Evolutionary conservation across 1,284 basidiomycete genomes (phyloP).

Genomic region (Xerocomus amazonicus): DNA sequence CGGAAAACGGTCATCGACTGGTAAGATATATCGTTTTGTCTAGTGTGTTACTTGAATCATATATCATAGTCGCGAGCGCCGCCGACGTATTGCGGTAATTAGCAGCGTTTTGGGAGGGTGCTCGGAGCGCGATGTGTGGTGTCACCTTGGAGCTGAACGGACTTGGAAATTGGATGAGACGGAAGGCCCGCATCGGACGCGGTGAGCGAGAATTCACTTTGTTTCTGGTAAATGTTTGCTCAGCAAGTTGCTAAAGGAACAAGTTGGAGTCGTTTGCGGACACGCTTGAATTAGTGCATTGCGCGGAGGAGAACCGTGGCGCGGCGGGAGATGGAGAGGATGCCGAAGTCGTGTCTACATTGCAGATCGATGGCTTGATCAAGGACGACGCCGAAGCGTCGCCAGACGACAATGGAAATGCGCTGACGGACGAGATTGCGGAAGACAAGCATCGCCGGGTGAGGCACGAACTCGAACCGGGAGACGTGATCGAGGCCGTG

Average conservation of each 20-base stretch:
- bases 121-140: constrained; percentile 81
- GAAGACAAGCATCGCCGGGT: constrained; percentile 78
- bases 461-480: constrained; percentile 82
- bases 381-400: constrained; percentile 18
- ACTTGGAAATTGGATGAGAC: constrained; percentile 84
- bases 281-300: constrained; percentile 1
- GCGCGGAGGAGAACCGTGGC: background rate
- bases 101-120: constrained; percentile 54
- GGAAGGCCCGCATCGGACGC: constrained; percentile 80
- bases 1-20: constrained; percentile 68
- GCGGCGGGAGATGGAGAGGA: constrained; percentile 11
- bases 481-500: constrained; percentile 90
- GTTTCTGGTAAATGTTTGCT: background rate
- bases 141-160: constrained; percentile 44
- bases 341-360: constrained; percentile 12
- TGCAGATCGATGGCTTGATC: constrained; percentile 15
- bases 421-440: constrained; percentile 65
- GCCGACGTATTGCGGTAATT: constrained; percentile 60
- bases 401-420: constrained; percentile 24
- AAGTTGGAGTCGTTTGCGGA: constrained; percentile 66
- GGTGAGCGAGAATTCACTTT: constrained; percentile 41
- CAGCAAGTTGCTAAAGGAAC: constrained; percentile 45
- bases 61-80: constrained; percentile 60
- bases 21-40: constrained; percentile 33
- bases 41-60: constrained; percentile 4